phyloP scores from a whole-genome alignment of 2,329 filamentous ascomycete species.

The Mycosphaerelloides madeirae region DNA sequence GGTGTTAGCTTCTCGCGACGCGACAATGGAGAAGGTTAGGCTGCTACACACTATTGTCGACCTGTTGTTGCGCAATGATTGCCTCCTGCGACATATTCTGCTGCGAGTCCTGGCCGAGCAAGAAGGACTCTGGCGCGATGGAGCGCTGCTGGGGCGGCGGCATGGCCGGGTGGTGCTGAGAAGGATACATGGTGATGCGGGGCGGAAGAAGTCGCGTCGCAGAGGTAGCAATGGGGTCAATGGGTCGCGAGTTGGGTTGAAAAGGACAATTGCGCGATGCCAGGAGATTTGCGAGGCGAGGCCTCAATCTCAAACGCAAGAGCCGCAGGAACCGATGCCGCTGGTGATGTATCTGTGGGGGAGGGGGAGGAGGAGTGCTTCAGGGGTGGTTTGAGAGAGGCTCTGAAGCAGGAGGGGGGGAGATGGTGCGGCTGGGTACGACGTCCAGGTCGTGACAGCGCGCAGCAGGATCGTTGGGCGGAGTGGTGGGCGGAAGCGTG shows the following conservation, averaged over 20 bases:
- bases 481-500: constrained; percentile 45
- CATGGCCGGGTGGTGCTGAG: constrained; percentile 62
- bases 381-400: too few relatives aligned
- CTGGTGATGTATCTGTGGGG: too few relatives aligned
- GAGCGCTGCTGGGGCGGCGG: constrained; percentile 57
- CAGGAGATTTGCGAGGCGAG: constrained; percentile 3
- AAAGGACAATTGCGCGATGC: background rate
- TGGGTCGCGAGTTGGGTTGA: background rate
- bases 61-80: constrained; percentile 94
- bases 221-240: too few relatives aligned
- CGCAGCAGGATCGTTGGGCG: too few relatives aligned
- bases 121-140: constrained; percentile 92
- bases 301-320: constrained; percentile 18
- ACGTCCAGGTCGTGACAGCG: too few relatives aligned
- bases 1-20: constrained; percentile 30
- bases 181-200: constrained; percentile 42
- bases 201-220: too few relatives aligned
- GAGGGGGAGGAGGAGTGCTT: too few relatives aligned
- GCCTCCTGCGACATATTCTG: constrained; percentile 94
- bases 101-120: constrained; percentile 95
- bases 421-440: too few relatives aligned
- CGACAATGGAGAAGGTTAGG: background rate
- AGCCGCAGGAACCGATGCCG: background rate
- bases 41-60: constrained; percentile 77
- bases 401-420: too few relatives aligned